Conservation (phyloP, 441 rosid genomes). For the Mallotus repandus region DNA sequence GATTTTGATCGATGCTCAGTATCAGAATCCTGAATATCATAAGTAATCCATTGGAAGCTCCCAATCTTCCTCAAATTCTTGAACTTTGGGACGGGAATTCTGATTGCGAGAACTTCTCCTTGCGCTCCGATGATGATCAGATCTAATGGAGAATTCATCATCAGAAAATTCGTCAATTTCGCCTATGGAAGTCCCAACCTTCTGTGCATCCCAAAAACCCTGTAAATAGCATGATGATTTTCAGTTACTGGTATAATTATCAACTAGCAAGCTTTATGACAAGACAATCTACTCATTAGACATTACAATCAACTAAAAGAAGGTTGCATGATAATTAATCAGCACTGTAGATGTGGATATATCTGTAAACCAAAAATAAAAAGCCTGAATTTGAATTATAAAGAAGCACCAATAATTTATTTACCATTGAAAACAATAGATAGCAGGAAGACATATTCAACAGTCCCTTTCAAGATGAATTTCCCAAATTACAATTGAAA, state of each 20-base stretch:
- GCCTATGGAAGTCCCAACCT: constrained; percentile 31
- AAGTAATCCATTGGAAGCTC: constrained; percentile 61
- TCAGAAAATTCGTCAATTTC: constrained; percentile 45
- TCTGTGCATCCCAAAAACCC: constrained; percentile 69
- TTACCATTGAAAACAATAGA: not conserved
- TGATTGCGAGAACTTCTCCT: constrained; percentile 26
- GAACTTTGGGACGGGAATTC: constrained; percentile 34
- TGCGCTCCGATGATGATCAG: constrained; percentile 22
- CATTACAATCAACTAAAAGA: not conserved
- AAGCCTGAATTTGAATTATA: constrained; percentile 3
- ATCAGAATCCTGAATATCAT: constrained; percentile 24
- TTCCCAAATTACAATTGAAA: not conserved
- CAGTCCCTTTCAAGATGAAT: not conserved
- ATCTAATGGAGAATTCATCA: constrained; percentile 34
- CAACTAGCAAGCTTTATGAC: not conserved
- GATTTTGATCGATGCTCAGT: not conserved
- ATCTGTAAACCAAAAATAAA: not conserved
- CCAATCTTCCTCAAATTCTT: constrained; percentile 55
- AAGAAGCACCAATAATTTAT: not conserved
- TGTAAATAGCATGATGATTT: constrained; percentile 20
- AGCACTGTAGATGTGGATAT: constrained; percentile 2
- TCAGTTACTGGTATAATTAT: constrained; percentile 3
- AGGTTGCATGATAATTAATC: not conserved
- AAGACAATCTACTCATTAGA: not conserved
- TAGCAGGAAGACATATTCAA: not conserved